Percentiles rank a stretch among this genome's conserved stretches.
phyloP scores from a whole-genome alignment of 2,329 filamentous ascomycete species.

The Phaeosphaeriaceae sp. region DNA sequence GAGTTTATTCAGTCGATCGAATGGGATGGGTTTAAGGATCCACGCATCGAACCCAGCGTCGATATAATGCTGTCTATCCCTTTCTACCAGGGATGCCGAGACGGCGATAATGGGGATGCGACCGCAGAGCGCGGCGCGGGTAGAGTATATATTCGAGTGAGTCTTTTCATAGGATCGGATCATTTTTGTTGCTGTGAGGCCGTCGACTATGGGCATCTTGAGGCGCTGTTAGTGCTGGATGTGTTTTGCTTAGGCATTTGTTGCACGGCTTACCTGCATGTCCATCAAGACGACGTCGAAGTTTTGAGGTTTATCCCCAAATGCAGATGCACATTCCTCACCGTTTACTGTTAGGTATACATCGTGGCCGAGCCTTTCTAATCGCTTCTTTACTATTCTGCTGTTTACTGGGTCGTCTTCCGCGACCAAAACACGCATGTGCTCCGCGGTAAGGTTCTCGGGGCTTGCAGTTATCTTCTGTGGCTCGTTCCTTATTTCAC shows the following conservation, averaged over 20 bases:
- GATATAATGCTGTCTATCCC: slow-evolving; percentile 71
- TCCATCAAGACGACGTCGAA: slow-evolving; percentile 91
- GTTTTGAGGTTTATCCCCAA: slow-evolving; percentile 64
- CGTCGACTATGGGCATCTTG: slow-evolving; percentile 92
- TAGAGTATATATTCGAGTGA: slow-evolving; percentile 62
- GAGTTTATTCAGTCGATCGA: slow-evolving; percentile 72
- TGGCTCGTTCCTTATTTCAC: slow-evolving; percentile 35
- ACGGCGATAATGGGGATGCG: slow-evolving; percentile 85
- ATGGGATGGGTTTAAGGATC: slow-evolving; percentile 89
- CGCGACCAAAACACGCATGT: slow-evolving; percentile 75
- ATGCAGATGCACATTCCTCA: slow-evolving; percentile 78
- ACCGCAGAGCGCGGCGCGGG: slow-evolving; percentile 64
- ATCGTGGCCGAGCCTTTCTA: slow-evolving; percentile 76
- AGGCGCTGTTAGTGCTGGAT: slow-evolving; percentile 5
- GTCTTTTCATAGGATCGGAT: slow-evolving; percentile 75
- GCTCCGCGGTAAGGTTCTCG: slow-evolving; percentile 40
- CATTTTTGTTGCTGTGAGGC: slow-evolving; percentile 80
- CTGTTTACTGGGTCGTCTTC: slow-evolving; percentile 91
- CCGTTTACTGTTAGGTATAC: slow-evolving; percentile 80
- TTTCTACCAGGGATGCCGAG: slow-evolving; percentile 80
- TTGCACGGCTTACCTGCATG: slow-evolving; percentile 72
- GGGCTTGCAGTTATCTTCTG: slow-evolving; percentile 12
- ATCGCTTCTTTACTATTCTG: slow-evolving; percentile 77
- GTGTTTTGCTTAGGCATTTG: too few species aligned
- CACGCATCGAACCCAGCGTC: slow-evolving; percentile 85